Base-by-base conservation (phyloP, 1,284 basidiomycete genomes). In the Pseudozyma hubeiensis region DNA sequence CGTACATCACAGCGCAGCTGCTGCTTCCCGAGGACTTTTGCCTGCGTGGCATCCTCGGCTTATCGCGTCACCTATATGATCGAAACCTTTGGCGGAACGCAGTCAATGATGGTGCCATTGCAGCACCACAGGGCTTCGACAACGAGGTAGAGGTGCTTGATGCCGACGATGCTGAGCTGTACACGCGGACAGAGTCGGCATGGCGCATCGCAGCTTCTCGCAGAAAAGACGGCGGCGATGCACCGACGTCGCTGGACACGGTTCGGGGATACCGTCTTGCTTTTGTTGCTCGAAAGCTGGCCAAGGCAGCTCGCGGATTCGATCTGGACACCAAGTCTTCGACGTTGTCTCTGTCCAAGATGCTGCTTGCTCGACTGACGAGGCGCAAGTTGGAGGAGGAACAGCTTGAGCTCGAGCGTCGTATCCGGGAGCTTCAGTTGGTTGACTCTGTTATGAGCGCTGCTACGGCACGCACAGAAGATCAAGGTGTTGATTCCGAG, bases 11-110 rank as follows among this genome's bases (percentile, higher is more conserved):
- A 14, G 78, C 88, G 8, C 90, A 88, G 57, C 86, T 88, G 13
- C 92, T 94, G 0, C 86, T 99, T 3, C 89, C 92, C 0, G 97
- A 99, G 84, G 97, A 99, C 84, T 97, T 94, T 93, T 93, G 92
- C 77, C 85, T 98, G 66, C 89, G 95, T 34, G 97, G 97, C 4
- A 92, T 95, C 90, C 92, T 65, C 5, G 71, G 71, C 9, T 43
- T 74, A 8, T 65, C 65, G 13, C 65, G 65, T 7, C 71, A 74
- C 14, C 50, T 68, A 7, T 74, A 59, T 55, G 71, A 69, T 50
- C 61, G 71, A 13, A 57, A 48, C 7, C 50, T 74, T 3, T 69
- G 62, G 65, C 61, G 55, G 1, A 54, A 45, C 14, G 54, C 63
- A 24, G 17, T 61, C 11, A 55, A 56, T n/a, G 65, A 60, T 7